Evolutionary conservation across 1,139 yeast species (phyloP).

Genomic region (Sugiyamaella sp.): DNA sequence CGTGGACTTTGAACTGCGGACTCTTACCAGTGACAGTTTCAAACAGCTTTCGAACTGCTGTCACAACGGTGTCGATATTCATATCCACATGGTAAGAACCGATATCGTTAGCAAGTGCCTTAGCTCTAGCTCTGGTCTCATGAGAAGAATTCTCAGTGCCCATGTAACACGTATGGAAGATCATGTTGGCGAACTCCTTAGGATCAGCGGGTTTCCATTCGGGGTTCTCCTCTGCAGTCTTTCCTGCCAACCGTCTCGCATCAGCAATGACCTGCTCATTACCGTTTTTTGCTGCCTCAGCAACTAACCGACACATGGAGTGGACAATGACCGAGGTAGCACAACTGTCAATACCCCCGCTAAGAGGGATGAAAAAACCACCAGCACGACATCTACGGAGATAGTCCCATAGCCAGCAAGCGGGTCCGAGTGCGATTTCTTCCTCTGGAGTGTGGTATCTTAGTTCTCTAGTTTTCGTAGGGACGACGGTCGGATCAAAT

Average conservation of each 20-base stretch:
- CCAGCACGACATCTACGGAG: slow-evolving; percentile 85
- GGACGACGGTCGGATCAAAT: slow-evolving; percentile 66
- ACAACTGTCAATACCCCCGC: slow-evolving; percentile 98
- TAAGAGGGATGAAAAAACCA: slow-evolving; percentile 88
- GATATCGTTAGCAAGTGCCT: slow-evolving; percentile 67
- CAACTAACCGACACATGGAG: slow-evolving; percentile 89
- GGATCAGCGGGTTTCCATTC: slow-evolving; percentile 73
- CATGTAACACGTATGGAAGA: slow-evolving; percentile 92
- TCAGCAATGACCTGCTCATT: slow-evolving; percentile 76
- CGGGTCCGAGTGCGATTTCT: slow-evolving; percentile 97
- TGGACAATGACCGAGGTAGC: slow-evolving; percentile 95
- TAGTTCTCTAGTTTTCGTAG: slow-evolving; percentile 54
- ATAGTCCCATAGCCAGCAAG: slow-evolving; percentile 99
- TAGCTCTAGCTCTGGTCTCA: slow-evolving; percentile 88
- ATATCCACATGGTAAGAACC: slow-evolving; percentile 91
- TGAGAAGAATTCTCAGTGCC: slow-evolving; percentile 90
- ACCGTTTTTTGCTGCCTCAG: slow-evolving; percentile 63
- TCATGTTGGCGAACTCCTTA: slow-evolving; percentile 68
- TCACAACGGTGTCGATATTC: slow-evolving; percentile 85
- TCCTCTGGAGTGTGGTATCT: slow-evolving; percentile 84
- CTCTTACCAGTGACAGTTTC: slow-evolving; percentile 87
- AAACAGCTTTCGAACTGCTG: slow-evolving; percentile 72
- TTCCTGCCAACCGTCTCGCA: slow-evolving; percentile 62
- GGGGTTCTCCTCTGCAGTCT: slow-evolving; percentile 46
- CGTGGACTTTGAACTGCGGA: slow-evolving; percentile 88